Evolutionary conservation across 805 yeast genomes (phyloP).

Genomic region (Debaryomyces hansenii): DNA sequence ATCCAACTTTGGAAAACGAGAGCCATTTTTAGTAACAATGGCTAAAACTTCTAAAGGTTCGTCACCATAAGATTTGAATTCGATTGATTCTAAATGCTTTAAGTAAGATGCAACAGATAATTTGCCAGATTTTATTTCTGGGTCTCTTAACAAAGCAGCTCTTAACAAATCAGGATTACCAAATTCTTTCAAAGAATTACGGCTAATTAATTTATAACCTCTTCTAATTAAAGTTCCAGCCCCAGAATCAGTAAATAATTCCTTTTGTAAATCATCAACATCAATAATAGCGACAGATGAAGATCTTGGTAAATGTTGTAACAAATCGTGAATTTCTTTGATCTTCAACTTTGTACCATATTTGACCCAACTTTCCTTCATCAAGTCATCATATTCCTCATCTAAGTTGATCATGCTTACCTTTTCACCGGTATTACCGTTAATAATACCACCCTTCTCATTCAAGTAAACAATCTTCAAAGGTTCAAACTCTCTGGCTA

Average conservation of each 20-base stretch:
- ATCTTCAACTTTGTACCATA: constrained; percentile 97
- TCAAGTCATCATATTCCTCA: constrained; percentile 88
- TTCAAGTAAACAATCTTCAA: constrained; percentile 93
- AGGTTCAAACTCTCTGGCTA: constrained; percentile 96
- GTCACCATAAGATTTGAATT: constrained; percentile 84
- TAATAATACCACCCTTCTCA: constrained; percentile 96
- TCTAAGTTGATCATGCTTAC: constrained; percentile 89
- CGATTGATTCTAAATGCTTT: constrained; percentile 59
- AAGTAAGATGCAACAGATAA: constrained; percentile 80
- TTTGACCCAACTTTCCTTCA: constrained; percentile 97
- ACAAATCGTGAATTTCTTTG: constrained; percentile 91
- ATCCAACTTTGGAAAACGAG: constrained; percentile 65
- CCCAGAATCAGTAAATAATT: constrained; percentile 96
- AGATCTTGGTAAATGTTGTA: constrained; percentile 92
- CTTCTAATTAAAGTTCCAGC: constrained; percentile 98
- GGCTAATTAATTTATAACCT: constrained; percentile 83
- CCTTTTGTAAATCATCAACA: constrained; percentile 93
- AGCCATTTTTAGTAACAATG: constrained; percentile 58
- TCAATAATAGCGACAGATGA: constrained; percentile 97
- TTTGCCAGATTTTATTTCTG: constrained; percentile 67
- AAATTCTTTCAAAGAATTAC: constrained; percentile 69
- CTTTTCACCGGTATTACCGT: constrained; percentile 89
- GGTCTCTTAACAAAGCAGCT: constrained; percentile 73
- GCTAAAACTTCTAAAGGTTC: constrained; percentile 95
- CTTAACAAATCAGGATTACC: constrained; percentile 74